Conservation (phyloP, 805 yeast species). For the Ogataea haglerorum region DNA sequence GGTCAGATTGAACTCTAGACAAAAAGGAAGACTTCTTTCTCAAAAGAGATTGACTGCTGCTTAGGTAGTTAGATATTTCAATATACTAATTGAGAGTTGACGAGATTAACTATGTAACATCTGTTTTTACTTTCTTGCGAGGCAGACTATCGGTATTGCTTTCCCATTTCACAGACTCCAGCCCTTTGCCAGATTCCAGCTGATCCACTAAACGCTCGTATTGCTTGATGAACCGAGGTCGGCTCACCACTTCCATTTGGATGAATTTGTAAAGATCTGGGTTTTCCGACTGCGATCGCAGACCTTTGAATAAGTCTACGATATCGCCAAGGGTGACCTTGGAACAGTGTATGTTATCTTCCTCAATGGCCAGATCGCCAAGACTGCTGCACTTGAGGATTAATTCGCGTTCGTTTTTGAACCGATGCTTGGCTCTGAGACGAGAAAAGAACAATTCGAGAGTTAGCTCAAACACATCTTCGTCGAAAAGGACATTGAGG, state of each 20-base stretch:
- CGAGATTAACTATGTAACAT: constrained; percentile 3
- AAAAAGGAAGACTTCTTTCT: constrained; percentile 85
- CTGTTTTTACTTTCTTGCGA: constrained; percentile 6
- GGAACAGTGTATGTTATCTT: constrained; percentile 22
- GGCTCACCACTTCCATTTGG: constrained; percentile 19
- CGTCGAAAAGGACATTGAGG: constrained; percentile 20
- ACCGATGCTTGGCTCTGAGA: constrained; percentile 12
- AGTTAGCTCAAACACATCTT: constrained; percentile 9
- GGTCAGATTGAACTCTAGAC: constrained; percentile 83
- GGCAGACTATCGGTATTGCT: constrained; percentile 2
- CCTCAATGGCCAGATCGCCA: constrained; percentile 22
- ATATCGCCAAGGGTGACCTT: constrained; percentile 21
- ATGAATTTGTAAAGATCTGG: constrained; percentile 24
- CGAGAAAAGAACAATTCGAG: constrained; percentile 11
- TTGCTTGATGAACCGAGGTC: constrained; percentile 14
- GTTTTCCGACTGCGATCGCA: constrained; percentile 24
- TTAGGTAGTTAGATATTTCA: constrained; percentile 23
- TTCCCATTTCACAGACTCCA: constrained; percentile 16
- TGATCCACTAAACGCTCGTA: constrained; percentile 6
- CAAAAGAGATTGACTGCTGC: constrained; percentile 82
- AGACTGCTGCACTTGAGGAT: constrained; percentile 21
- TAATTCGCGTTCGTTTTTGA: constrained; percentile 12
- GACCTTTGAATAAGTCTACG: constrained; percentile 16
- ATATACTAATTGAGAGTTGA: constrained; percentile 13
- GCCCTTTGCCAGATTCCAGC: constrained; percentile 16